Conservation (phyloP, 2,329 filamentous ascomycete genomes). For the Nemania sp. region DNA sequence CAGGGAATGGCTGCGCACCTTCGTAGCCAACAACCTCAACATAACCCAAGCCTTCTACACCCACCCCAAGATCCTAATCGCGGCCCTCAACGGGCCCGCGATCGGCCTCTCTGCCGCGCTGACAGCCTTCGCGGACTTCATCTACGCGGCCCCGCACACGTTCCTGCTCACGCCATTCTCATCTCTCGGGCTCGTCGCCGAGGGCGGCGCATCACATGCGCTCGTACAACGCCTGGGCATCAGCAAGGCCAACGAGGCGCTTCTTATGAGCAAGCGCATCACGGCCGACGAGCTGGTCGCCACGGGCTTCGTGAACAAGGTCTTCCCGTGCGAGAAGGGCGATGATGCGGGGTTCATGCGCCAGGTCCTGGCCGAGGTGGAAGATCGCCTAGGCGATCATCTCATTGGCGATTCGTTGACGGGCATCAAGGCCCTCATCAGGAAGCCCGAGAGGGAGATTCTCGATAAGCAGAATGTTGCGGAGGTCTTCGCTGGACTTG, state of each 20-base stretch:
- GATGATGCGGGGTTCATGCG: slow-evolving; percentile 77
- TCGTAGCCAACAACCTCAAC: slow-evolving; percentile 89
- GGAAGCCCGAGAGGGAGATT: slow-evolving; percentile 76
- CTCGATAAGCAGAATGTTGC: slow-evolving; percentile 82
- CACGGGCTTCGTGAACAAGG: slow-evolving; percentile 86
- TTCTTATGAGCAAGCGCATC: slow-evolving; percentile 89
- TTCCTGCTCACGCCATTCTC: slow-evolving; percentile 94
- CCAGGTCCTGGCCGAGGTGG: slow-evolving; percentile 81
- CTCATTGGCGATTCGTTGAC: slow-evolving; percentile 82
- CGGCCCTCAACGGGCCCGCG: slow-evolving; percentile 90
- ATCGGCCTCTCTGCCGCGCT: slow-evolving; percentile 90
- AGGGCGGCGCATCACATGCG: slow-evolving; percentile 83
- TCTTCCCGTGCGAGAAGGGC: slow-evolving; percentile 72
- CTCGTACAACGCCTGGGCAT: slow-evolving; percentile 85
- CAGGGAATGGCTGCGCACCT: slow-evolving; percentile 72
- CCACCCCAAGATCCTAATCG: slow-evolving; percentile 93
- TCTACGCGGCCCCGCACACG: slow-evolving; percentile 84
- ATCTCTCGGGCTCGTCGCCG: slow-evolving; percentile 88
- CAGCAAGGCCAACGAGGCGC: slow-evolving; percentile 87
- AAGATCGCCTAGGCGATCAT: slow-evolving; percentile 83
- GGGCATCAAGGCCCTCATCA: slow-evolving; percentile 86
- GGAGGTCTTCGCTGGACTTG: slow-evolving; percentile 88
- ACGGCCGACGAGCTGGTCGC: slow-evolving; percentile 77
- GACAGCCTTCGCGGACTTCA: slow-evolving; percentile 86
- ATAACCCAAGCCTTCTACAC: slow-evolving; percentile 90